Base-by-base conservation (phyloP, 1,139 yeast species). In the Hemisphaericaspora xylanilytica region DNA sequence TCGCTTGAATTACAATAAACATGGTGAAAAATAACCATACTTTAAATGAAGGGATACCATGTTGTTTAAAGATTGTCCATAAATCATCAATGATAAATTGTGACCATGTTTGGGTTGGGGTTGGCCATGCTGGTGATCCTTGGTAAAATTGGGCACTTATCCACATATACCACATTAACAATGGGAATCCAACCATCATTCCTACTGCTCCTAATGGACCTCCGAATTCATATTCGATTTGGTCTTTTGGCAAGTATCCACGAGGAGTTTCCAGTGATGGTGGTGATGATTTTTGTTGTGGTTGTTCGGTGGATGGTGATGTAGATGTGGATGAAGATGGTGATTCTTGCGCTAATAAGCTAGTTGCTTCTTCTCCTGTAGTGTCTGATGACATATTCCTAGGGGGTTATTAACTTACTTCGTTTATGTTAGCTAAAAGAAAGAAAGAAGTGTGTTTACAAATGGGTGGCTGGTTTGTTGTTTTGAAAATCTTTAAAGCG, bases 131-230 rank as follows among this genome's bases (percentile, higher is more conserved):
- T 27, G 87, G 74, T 35, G 67, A 59, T 3, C 96, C 95, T 46
- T 69, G 69, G 61, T 88, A 86, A 62, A 84, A 88, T 50, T 79
- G 75, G 44, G 94, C 92, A 56, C 90, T 78, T 42, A 90, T 80
- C 95, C 96, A 92, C 92, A 92, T 84, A 66, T 92, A 92, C 76
- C 85, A 87, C 98, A 92, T 92, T 56, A 94, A 72, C 38, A 83
- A 58, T 5, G 98, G 98, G 67, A 92, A 94, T 2, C 95, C 95
- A 35, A 78, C 58, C 81, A 92, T 80, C 97, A 92, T 90, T n/a
- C 92, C 89, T 14, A 81, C 44, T 32, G 88, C 96, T 39, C 98
- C 98, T n/a, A 72, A 59, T 16, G 95, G 85, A 0, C 97, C 98
- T 38, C 98, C 98, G 56, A 92, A 92, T 53, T 92, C 98, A 66